A percentile compares a stretch with the other conserved stretches of the same genome.
Conservation (phyloP, 768 basidiomycete species). For the Hypholoma sublateritium region DNA sequence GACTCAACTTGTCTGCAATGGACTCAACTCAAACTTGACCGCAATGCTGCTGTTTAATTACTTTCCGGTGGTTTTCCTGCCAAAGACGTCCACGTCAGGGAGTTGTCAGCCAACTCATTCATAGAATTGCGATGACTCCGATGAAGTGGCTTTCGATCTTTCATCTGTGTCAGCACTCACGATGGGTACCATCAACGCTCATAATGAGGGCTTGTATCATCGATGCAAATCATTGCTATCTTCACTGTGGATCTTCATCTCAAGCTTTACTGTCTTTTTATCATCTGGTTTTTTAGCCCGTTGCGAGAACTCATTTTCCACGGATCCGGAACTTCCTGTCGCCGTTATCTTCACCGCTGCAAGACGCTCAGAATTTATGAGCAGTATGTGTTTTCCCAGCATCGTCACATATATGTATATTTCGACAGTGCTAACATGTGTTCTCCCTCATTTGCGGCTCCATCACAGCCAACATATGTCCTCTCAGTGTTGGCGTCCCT, state of each 20-base stretch:
- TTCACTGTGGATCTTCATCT: neutral
- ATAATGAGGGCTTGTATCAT: neutral
- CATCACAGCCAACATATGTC: neutral
- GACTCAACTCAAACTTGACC: too few species aligned
- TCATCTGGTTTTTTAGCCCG: neutral
- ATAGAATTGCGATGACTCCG: neutral
- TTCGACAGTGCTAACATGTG: neutral
- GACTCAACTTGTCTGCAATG: too few species aligned
- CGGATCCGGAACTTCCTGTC: conserved; percentile 4
- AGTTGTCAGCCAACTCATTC: neutral
- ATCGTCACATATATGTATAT: neutral
- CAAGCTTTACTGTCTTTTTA: neutral
- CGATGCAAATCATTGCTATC: neutral
- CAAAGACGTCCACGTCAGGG: too few species aligned
- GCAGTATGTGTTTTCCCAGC: too few species aligned
- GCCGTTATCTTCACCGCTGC: neutral
- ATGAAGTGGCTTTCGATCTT: neutral
- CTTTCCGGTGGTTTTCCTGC: too few species aligned
- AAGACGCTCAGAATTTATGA: neutral
- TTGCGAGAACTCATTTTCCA: neutral
- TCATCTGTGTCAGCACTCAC: neutral
- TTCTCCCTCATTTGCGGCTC: neutral
- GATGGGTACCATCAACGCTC: neutral
- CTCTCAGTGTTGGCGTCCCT: neutral
- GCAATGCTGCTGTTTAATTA: too few species aligned